phyloP scores from a whole-genome alignment of 192 early-diverging fungal species.

The Dissophora globulifera region DNA sequence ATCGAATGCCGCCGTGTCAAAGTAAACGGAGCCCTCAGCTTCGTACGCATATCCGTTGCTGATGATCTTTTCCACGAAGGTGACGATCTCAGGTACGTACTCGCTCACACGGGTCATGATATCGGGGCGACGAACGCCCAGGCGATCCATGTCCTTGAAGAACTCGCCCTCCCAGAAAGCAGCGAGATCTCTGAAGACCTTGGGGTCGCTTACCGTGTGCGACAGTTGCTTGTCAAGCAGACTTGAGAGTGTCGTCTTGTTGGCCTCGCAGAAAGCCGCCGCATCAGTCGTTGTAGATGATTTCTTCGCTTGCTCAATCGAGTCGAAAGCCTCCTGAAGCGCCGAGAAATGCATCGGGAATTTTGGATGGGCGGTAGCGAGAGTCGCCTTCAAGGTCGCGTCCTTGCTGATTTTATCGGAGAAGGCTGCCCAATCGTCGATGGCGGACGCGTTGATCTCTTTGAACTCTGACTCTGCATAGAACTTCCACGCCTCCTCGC shows the following conservation, averaged over 20 bases:
- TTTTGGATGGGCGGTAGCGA: slow-evolving; percentile 69
- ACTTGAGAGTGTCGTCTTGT: slow-evolving; percentile 61
- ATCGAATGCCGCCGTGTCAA: slow-evolving; percentile 89
- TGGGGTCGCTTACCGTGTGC: slow-evolving; percentile 84
- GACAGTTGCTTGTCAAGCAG: slow-evolving; percentile 66
- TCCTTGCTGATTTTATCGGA: slow-evolving; percentile 60
- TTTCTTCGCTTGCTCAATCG: slow-evolving; percentile 57
- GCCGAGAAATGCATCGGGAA: slow-evolving; percentile 80
- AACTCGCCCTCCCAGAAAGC: slow-evolving; percentile 95
- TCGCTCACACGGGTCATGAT: slow-evolving; percentile 94
- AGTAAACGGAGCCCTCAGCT: slow-evolving; percentile 92
- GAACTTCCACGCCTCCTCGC: slow-evolving; percentile 67
- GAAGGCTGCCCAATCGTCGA: slow-evolving; percentile 68
- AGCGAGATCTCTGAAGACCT: slow-evolving; percentile 91
- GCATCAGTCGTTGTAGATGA: slow-evolving; percentile 59
- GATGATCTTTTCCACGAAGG: slow-evolving; percentile 92
- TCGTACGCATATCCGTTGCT: slow-evolving; percentile 96
- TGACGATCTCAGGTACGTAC: slow-evolving; percentile 94
- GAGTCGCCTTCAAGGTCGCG: slow-evolving; percentile 48
- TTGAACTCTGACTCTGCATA: slow-evolving; percentile 72
- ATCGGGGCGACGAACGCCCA: slow-evolving; percentile 89
- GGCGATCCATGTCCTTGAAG: slow-evolving; percentile 91
- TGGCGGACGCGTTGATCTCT: slow-evolving; percentile 55
- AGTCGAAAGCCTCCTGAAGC: slow-evolving; percentile 58
- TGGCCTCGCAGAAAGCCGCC: slow-evolving; percentile 60